Percentiles rank a stretch among this genome's conserved stretches.
Conservation (phyloP, 345 rosid species). For the Laguncularia racemosa region DNA sequence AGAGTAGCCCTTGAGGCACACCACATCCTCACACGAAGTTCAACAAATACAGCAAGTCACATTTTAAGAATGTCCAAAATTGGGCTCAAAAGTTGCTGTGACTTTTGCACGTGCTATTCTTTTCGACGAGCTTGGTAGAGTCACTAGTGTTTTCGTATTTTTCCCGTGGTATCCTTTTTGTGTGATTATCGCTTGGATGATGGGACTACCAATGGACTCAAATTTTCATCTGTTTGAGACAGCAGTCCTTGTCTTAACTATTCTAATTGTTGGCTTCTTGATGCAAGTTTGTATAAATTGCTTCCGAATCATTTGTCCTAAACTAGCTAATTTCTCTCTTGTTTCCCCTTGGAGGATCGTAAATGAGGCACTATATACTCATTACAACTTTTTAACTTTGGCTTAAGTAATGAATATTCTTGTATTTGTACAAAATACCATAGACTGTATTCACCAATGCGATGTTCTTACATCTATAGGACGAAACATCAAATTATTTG, state of each 20-base stretch:
- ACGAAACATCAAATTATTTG: slow-evolving; percentile 21
- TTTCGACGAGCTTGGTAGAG: no score
- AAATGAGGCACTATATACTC: neutral
- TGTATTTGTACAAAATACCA: neutral
- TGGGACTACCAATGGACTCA: slow-evolving; percentile 71
- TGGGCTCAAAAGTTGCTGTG: no score
- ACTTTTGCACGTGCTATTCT: no score
- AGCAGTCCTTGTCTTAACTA: slow-evolving; percentile 66
- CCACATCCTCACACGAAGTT: no score
- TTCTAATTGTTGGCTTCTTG: slow-evolving; percentile 72
- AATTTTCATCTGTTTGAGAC: slow-evolving; percentile 90
- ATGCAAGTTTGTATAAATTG: slow-evolving; percentile 44
- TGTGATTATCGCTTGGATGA: slow-evolving; percentile 74
- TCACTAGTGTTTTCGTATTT: no score
- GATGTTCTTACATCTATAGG: slow-evolving; percentile 9
- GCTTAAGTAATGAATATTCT: neutral
- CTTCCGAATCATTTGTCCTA: neutral
- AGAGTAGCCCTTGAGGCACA: no score
- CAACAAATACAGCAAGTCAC: no score
- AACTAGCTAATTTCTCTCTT: neutral
- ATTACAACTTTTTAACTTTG: neutral
- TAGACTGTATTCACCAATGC: neutral
- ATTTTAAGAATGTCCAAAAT: no score
- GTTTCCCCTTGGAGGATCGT: no score
- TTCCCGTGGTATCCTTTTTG: slow-evolving; percentile 63